Percentiles rank a stretch among this genome's conserved stretches.
These are phyloP conservation scores for Crithidia acanthocephali DNA, from an alignment of 208 protist species.

Conservation along the genomic window DNA sequence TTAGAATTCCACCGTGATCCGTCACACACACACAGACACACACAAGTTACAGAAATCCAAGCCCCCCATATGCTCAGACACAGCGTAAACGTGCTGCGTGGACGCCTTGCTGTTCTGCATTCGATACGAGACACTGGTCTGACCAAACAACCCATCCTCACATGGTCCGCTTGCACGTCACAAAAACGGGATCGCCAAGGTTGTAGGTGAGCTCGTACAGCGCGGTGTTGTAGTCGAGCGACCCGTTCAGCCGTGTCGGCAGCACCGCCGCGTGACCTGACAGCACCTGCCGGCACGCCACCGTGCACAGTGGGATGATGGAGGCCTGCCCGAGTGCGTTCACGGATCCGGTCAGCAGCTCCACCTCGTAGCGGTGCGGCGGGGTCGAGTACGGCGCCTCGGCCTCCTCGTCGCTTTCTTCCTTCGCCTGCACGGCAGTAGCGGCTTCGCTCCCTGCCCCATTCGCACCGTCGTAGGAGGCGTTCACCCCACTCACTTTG, in stretches of 20 bases:
- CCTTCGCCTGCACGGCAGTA: background rate
- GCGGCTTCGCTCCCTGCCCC: background rate
- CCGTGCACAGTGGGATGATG: constrained; percentile 42
- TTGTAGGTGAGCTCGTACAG: constrained; percentile 49
- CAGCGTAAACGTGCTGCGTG: too few species aligned
- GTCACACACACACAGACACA: too few species aligned
- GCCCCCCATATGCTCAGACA: too few species aligned
- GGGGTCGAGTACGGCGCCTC: constrained; percentile 27
- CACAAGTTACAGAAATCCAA: too few species aligned
- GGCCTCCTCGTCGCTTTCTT: constrained; percentile 13
- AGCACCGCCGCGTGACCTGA: constrained; percentile 29
- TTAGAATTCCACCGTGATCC: too few species aligned
- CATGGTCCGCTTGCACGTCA: constrained; percentile 51
- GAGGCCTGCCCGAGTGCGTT: constrained; percentile 46
- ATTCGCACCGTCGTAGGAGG: background rate
- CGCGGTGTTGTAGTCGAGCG: constrained; percentile 42
- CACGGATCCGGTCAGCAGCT: constrained; percentile 48
- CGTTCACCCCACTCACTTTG: background rate
- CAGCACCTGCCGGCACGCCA: constrained; percentile 65
- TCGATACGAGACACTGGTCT: background rate
- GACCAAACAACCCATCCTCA: background rate
- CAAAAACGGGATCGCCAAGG: constrained; percentile 71
- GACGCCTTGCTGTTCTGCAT: background rate
- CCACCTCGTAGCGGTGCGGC: constrained; percentile 49
- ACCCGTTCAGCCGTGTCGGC: constrained; percentile 32